Percentiles rank a stretch among this genome's conserved stretches.
phyloP scores from a whole-genome alignment of 1,284 basidiomycete genomes.

The Kwoniella shivajii region DNA sequence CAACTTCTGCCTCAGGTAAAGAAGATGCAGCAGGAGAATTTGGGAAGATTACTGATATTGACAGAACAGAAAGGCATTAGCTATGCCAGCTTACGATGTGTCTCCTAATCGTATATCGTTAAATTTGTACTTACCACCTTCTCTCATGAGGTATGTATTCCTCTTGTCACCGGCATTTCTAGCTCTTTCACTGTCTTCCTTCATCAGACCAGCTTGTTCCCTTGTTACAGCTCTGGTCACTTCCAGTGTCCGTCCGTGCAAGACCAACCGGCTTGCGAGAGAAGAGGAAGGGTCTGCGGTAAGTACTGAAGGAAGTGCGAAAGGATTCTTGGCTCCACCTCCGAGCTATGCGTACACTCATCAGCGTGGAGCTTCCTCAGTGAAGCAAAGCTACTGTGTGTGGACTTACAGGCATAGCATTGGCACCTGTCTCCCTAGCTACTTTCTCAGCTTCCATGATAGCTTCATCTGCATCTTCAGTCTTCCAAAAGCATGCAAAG shows the following conservation, averaged over 20 bases:
- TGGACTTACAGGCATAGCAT: conserved; percentile 44
- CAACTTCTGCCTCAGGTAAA: conserved; percentile 72
- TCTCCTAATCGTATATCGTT: not conserved
- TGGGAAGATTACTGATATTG: conserved; percentile 83
- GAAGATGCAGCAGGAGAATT: conserved; percentile 74
- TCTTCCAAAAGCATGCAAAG: conserved; percentile 97
- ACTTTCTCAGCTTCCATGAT: conserved; percentile 78
- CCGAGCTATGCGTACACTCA: conserved; percentile 29
- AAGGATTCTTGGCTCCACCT: conserved; percentile 68
- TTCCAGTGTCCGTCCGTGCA: conserved; percentile 91
- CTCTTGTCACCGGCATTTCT: conserved; percentile 92
- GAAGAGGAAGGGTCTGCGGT: conserved; percentile 93
- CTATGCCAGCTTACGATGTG: not conserved
- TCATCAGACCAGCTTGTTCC: conserved; percentile 80
- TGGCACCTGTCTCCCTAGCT: conserved; percentile 60
- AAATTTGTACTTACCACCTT: conserved; percentile 70
- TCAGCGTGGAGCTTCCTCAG: not conserved
- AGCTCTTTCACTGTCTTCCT: conserved; percentile 79
- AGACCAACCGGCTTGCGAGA: conserved; percentile 76
- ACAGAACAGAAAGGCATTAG: conserved; percentile 6
- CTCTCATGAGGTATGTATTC: conserved; percentile 92
- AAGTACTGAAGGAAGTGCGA: conserved; percentile 79
- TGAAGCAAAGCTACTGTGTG: not conserved
- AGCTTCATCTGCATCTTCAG: conserved; percentile 81
- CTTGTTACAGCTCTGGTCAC: conserved; percentile 88